Evolutionary conservation across 805 yeast genomes (phyloP), one percentile per base, ranked within the genome.

Genomic region (Metschnikowia corniflorae): DNA sequence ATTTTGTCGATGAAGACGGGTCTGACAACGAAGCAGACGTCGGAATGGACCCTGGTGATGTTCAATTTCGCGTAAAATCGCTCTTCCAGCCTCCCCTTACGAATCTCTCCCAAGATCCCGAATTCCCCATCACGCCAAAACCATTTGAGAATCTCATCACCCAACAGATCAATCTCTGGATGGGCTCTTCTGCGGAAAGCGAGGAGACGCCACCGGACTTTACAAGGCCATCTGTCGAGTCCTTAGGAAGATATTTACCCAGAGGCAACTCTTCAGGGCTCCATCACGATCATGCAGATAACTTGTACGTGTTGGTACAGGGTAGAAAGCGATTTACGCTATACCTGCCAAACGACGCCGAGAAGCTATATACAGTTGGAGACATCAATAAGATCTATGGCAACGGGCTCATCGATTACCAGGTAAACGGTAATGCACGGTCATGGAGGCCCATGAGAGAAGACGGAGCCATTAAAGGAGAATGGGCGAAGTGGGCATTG

Each of bases 261-360:
- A 64, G 67, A 1, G 82, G 82, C 2, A 65, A 79, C 1, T 80
- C 87, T 0, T 80, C 88, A 1, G 91, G 91, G 0, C 59, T 83
- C 9, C 91, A 83, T 49, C 91, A 83, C 54, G 91, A 83, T 54
- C 89, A 82, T 57, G 86, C 89, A 2, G 89, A 82, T 52, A 83
- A 83, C 50, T 60, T 83, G 23, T 83, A 83, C 53, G 65, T 82
- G 4, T 74, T 83, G 2, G 52, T 77, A 1, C 58, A 68, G 18
- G 93, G 91, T 0, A 52, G 48, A 6, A 83, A 83, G 49, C 54
- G 88, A 42, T 83, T 83, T 55, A 82, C 89, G 0, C 49, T 83
- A 5, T 81, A 71, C 50, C 65, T 80, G 5, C 91, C 93, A 1
- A 61, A 62, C 17, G 84, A 78, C 49, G 86, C 82, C 0, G 55